A percentile compares a stretch with the other conserved stretches of the same genome.
phyloP scores from a whole-genome alignment of 2,329 filamentous ascomycete genomes.

The Sporothrix dimorphospora region DNA sequence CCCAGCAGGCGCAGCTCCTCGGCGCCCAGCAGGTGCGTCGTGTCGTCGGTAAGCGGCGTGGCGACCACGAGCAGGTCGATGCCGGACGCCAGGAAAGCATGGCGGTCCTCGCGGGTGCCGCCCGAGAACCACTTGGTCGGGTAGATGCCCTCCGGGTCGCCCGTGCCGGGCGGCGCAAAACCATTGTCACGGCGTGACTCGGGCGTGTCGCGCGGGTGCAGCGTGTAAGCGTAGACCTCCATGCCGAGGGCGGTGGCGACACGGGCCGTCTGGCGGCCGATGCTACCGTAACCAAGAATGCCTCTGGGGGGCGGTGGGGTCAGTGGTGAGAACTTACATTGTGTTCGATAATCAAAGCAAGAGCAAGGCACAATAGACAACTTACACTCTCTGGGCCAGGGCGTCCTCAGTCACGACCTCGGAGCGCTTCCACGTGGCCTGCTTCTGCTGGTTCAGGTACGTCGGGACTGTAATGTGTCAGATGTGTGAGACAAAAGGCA shows the following conservation, averaged over 20 bases:
- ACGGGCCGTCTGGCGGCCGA: slow-evolving; percentile 57
- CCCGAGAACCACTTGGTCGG: slow-evolving; percentile 58
- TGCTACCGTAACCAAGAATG: slow-evolving; percentile 58
- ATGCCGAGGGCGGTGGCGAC: slow-evolving; percentile 69
- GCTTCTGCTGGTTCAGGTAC: slow-evolving; percentile 50
- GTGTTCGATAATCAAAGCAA: no score
- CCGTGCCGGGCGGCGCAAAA: slow-evolving; percentile 70
- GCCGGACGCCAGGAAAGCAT: slow-evolving; percentile 54
- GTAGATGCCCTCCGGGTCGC: slow-evolving; percentile 54
- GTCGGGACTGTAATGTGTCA: slow-evolving; percentile 44
- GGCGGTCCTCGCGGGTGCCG: slow-evolving; percentile 46
- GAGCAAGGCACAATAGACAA: no score
- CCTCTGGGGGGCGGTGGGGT: slow-evolving; percentile 42
- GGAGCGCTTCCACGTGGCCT: slow-evolving; percentile 49
- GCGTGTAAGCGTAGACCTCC: slow-evolving; percentile 75
- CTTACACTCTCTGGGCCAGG: slow-evolving; percentile 55
- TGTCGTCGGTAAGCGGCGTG: slow-evolving; percentile 54
- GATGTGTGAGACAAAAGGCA: background rate
- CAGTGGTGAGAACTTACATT: background rate
- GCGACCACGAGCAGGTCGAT: slow-evolving; percentile 59
- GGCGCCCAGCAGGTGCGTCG: slow-evolving; percentile 54
- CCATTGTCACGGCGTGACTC: slow-evolving; percentile 65
- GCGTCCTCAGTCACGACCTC: slow-evolving; percentile 46
- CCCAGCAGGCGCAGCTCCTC: slow-evolving; percentile 53
- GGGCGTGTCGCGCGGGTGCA: slow-evolving; percentile 67